phyloP scores from a whole-genome alignment of 1,284 basidiomycete genomes.

The Moniliophthora roreri region DNA sequence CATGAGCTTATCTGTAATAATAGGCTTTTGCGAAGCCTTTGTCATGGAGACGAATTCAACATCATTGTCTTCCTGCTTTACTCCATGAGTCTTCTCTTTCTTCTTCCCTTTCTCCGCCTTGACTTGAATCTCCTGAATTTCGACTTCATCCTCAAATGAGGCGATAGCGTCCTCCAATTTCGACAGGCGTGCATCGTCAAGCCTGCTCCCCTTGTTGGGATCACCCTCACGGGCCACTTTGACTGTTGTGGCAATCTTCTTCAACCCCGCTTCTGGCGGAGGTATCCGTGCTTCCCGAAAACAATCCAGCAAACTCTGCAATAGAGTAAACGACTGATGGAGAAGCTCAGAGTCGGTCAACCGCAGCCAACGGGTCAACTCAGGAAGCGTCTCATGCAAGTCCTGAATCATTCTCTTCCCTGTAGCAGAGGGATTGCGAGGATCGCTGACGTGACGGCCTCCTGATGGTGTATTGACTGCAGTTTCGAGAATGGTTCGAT shows the following conservation, averaged over 20 bases:
- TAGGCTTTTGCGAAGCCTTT: background rate
- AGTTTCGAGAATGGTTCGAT: slow-evolving; percentile 77
- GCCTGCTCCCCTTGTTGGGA: slow-evolving; percentile 42
- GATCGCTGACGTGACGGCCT: slow-evolving; percentile 17
- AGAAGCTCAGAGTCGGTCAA: slow-evolving; percentile 88
- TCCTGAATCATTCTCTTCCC: slow-evolving; percentile 76
- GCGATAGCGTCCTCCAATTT: slow-evolving; percentile 60
- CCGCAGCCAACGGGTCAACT: slow-evolving; percentile 84
- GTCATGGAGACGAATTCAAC: slow-evolving; percentile 31
- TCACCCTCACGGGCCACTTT: slow-evolving; percentile 53
- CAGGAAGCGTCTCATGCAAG: slow-evolving; percentile 75
- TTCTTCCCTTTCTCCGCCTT: slow-evolving; percentile 26
- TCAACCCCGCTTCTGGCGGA: slow-evolving; percentile 50
- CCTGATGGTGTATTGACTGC: slow-evolving; percentile 43
- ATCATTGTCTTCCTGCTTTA: slow-evolving; percentile 16
- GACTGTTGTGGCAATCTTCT: slow-evolving; percentile 60
- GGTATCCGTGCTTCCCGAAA: slow-evolving; percentile 57
- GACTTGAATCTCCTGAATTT: slow-evolving; percentile 36
- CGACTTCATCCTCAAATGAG: slow-evolving; percentile 53
- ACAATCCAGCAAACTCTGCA: slow-evolving; percentile 74
- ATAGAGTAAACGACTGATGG: slow-evolving; percentile 82
- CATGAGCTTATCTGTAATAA: background rate
- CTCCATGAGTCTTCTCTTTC: slow-evolving; percentile 1
- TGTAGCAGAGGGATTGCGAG: slow-evolving; percentile 42
- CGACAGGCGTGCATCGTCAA: slow-evolving; percentile 56